A percentile compares a stretch with the other conserved stretches of the same genome.
phyloP scores from a whole-genome alignment of 2,329 filamentous ascomycete genomes.

The Claviceps fusiformis region DNA sequence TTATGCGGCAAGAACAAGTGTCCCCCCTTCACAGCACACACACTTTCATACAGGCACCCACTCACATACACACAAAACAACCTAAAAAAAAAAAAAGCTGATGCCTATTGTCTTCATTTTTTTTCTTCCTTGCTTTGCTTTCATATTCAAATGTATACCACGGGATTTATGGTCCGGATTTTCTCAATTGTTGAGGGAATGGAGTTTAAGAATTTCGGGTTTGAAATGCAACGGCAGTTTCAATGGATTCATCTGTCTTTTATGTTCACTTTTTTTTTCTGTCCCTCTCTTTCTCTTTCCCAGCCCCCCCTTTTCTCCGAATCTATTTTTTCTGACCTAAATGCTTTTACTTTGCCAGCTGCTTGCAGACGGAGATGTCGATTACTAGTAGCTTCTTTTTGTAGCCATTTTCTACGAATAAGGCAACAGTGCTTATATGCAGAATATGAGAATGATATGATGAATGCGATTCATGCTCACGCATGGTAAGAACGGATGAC shows the following conservation, averaged over 20 bases:
- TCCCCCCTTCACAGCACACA: no score
- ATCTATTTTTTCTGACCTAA: conserved; percentile 8
- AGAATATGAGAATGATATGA: neutral
- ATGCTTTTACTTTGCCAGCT: neutral
- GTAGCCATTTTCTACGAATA: neutral
- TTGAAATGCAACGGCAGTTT: neutral
- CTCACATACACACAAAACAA: neutral
- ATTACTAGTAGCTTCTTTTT: neutral
- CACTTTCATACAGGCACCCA: no score
- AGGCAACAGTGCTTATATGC: neutral
- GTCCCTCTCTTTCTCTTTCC: neutral
- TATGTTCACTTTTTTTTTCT: neutral
- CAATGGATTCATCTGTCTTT: neutral
- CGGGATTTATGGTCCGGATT: conserved; percentile 2
- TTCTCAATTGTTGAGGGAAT: conserved; percentile 9
- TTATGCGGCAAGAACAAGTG: no score
- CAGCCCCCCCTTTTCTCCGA: neutral
- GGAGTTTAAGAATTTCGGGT: neutral
- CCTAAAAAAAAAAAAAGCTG: conserved; percentile 7
- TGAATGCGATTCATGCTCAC: neutral
- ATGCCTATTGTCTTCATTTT: conserved; percentile 9
- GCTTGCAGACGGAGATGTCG: neutral
- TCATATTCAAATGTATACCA: conserved; percentile 9
- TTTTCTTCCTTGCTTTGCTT: conserved; percentile 6
- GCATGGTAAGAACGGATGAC: no score